Base-by-base conservation (phyloP, 768 basidiomycete species). In the Mycena galopus region DNA sequence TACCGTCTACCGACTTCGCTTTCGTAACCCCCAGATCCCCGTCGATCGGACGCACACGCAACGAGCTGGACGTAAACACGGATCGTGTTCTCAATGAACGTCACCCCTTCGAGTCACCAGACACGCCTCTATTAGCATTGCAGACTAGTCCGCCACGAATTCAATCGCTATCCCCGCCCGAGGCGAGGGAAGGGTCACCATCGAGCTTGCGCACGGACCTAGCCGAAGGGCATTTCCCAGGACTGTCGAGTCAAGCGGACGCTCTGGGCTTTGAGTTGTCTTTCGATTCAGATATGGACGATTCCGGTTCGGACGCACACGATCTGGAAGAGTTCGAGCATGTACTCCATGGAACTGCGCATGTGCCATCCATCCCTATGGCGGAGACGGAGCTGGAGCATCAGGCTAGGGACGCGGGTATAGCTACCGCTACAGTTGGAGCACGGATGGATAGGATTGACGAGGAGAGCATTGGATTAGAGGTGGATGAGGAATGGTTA, bases 281-380 rank as follows among this genome's bases (percentile, higher is more conserved):
- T 68, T 73, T 77, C 56, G 71, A 72, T 47, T 74, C 71, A 33
- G 73, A 69, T 50, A 65, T 63, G 58, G 65, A 62, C 50, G n/a
- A 25, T 25, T 51, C 50, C 5, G 7, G 25, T 51, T 64, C 66
- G 51, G 69, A 73, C 50, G 56, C 50, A 37, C 73, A 69, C 50
- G 70, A 66, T 37, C 67, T 75, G 55, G 65, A 55, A 33, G 74
- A 71, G 53, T 72, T 56, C 37, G 47, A 62, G 62, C 67, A 69
- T 23, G 53, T 47, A 29, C 30, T 44, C 57, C 29, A 32, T 58
- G 65, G 55, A 55, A 55, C 17, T 17, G 58, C 11, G 25, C 50
- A 12, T n/a, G 57, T 42, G 21, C 50, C 50, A 51, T 19, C 60
- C 51, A 44, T n/a, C n/a, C n/a, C n/a, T n/a, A n/a, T n/a, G n/a